phyloP scores from a whole-genome alignment of 371 early-diverging fungal genomes.

The Saksenaea oblongispora region DNA sequence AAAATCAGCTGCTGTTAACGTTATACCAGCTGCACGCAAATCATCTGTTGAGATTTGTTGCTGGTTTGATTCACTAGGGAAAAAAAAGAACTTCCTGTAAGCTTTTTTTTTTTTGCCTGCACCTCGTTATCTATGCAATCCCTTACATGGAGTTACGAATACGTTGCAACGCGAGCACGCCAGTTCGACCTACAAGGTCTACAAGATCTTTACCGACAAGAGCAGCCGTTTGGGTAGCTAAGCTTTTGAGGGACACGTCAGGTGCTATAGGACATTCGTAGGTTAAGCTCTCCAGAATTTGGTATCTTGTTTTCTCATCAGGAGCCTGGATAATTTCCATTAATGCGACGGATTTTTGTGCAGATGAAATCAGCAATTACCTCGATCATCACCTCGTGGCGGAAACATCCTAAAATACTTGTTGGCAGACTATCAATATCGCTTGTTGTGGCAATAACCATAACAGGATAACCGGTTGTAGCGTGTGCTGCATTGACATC shows the following conservation, averaged over 20 bases:
- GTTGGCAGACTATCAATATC: slow-evolving; percentile 78
- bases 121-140: no score
- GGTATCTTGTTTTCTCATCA: slow-evolving; percentile 66
- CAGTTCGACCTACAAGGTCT: slow-evolving; percentile 75
- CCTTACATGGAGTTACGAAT: slow-evolving; percentile 59
- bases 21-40: slow-evolving; percentile 70
- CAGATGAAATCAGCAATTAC: slow-evolving; percentile 14
- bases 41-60: slow-evolving; percentile 46
- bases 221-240: slow-evolving; percentile 93
- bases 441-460: slow-evolving; percentile 77
- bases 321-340: slow-evolving; percentile 50
- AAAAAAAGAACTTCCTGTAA: neutral
- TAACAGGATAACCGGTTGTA: slow-evolving; percentile 68
- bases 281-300: slow-evolving; percentile 61
- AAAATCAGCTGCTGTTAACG: slow-evolving; percentile 77
- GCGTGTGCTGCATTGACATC: slow-evolving; percentile 53
- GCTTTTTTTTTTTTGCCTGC: neutral
- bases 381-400: slow-evolving; percentile 74
- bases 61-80: slow-evolving; percentile 3
- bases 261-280: slow-evolving; percentile 63
- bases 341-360: neutral
- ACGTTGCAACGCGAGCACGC: slow-evolving; percentile 67
- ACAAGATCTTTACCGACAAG: slow-evolving; percentile 85
- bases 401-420: slow-evolving; percentile 69
- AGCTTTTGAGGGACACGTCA: slow-evolving; percentile 67